Evolutionary conservation across 78 protist genomes (phyloP), one percentile per base, ranked within the genome.

Genomic region (Dictyostelium citrinum): DNA sequence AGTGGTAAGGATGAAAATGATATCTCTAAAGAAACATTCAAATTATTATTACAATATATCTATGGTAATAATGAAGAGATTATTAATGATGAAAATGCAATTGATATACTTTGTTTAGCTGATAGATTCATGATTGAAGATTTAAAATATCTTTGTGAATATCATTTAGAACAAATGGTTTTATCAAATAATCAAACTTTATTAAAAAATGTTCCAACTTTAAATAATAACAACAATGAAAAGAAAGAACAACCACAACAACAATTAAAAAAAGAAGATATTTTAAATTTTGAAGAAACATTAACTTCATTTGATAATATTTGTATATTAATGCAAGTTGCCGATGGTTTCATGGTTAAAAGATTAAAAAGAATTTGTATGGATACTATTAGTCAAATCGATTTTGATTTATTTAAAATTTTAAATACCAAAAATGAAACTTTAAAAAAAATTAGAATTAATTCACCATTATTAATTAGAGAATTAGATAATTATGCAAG

Each of bases 41-140:
- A 83, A 55, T 6, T 72, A 8, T 45, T 91, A 37, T 17, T 91
- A 1, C 82, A 81, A 20, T 91, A 76, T 41, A 91, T 91, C n/a
- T 91, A 91, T 80, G 91, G 92, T 17, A 83, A 74, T 22, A 49
- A 82, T 27, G 90, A 91, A n/a, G 43, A 24, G 2, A 71, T 91
- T 5, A 83, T 91, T 0, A 78, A 81, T 24, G 76, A 83, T 35
- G 95, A 91, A 3, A 91, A 91, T 80, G 95, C 95, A 2, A 46
- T 91, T 2, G 95, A 91, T 24, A 11, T 91, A 8, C 67, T 91
- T 7, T 78, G 95, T 58, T 68, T 84, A 10, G 82, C 95, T 16
- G 95, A 91, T 76, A 55, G 95, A 43, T 91, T 91, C 80, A 91
- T 91, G 95, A 86, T 91, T 43, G 91, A 91, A 27, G 95, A 91